Evolutionary conservation across 1,284 basidiomycete genomes (phyloP), one percentile per base, ranked within the genome.

Genomic region (Tremellales sp.): DNA sequence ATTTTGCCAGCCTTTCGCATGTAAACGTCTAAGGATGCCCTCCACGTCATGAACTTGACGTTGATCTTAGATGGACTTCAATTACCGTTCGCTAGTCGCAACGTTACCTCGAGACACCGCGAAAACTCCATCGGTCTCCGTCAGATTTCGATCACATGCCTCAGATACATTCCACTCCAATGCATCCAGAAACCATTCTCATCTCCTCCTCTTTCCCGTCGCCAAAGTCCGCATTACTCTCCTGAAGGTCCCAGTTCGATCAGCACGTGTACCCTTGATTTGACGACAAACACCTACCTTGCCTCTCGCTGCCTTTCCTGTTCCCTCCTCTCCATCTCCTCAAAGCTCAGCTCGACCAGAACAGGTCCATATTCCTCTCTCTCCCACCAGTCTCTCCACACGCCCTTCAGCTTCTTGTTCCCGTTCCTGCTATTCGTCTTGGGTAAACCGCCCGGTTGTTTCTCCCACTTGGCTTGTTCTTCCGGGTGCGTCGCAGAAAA

Each of bases 311-410:
- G 61, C 27, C 69, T 79, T 70, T 95, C 93, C 43, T 91, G 80
- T 70, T 97, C 87, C 50, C 89, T 79, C 68, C 82, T 79, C 69
- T 94, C 92, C 50, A 97, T 83, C 70, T 98, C 95, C 67, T 97
- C 94, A 22, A 84, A 81, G 10, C 78, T 86, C 49, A 97, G 70
- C 48, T 87, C 82, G 67, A 97, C 84, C 64, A 97, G 83, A 39
- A 84, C 76, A n/a, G 94, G 97, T 51, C 82, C 81, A 71, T 89
- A 97, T 69, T 93, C 89, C 65, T 89, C 86, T 27, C 86, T 82
- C 64, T 97, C 94, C 43, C 79, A 79, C 89, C 90, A 97, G 66
- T 97, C 94, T 41, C 92, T 76, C 91, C 93, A 98, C 1, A 93
- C 86, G 47, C 89, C 87, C 64, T 81, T 82, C 38, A 97, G 72